These are phyloP conservation scores for Tuber borchii DNA, from an alignment of 495 filamentous ascomycete species.

Conservation along the genomic window DNA sequence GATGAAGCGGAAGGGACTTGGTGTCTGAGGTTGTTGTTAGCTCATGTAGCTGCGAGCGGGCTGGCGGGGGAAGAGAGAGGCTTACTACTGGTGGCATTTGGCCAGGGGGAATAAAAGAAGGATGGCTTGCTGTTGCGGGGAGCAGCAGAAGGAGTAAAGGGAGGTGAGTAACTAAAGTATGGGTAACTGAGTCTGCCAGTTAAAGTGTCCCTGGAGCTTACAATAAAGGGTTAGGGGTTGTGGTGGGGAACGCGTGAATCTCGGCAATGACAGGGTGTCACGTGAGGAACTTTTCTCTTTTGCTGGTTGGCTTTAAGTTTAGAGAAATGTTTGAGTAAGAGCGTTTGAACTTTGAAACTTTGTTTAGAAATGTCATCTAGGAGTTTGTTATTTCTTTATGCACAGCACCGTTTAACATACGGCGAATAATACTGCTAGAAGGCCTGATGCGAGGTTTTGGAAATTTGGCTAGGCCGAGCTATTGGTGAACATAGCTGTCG, in stretches of 20 bases:
- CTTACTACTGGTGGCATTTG: not conserved
- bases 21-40: constrained; percentile 1
- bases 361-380: not conserved
- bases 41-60: not conserved
- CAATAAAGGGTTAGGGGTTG: not conserved
- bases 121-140: not conserved
- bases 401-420: not conserved
- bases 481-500: not conserved
- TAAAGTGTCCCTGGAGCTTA: not conserved
- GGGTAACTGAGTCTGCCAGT: not conserved
- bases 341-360: not conserved
- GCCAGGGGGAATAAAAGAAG: not conserved
- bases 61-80: not conserved
- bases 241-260: not conserved
- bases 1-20: not conserved
- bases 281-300: not conserved
- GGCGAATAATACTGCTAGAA: not conserved
- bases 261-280: not conserved
- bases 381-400: not conserved
- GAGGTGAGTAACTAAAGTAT: not conserved
- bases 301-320: not conserved
- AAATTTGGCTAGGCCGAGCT: not conserved
- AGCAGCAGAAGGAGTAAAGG: not conserved
- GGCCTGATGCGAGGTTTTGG: not conserved
- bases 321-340: not conserved